These are phyloP conservation scores for Syzygium grande DNA, from an alignment of 345 rosid species.

Conservation along the genomic window DNA sequence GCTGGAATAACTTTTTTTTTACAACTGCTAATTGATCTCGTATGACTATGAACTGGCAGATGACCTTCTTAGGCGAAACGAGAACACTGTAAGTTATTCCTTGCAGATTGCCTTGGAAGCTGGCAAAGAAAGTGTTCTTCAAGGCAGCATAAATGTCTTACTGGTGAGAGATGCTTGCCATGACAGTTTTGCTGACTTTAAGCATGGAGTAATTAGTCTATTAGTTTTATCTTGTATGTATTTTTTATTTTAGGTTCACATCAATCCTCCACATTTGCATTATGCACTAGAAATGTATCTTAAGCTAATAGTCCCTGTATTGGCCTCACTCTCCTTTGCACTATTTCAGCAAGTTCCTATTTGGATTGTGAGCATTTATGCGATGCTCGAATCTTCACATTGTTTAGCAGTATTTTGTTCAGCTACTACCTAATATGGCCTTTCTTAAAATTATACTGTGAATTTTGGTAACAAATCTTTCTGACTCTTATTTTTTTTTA, in stretches of 20 bases:
- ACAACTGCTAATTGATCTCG: neutral
- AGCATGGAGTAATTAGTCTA: neutral
- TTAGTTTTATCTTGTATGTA: neutral
- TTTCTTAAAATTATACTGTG: neutral
- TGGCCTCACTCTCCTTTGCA: neutral
- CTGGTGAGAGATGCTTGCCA: slow-evolving; percentile 34
- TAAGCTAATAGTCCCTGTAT: neutral
- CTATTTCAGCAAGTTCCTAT: neutral
- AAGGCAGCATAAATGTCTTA: slow-evolving; percentile 79
- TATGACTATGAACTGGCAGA: slow-evolving; percentile 33
- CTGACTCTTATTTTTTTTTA: neutral
- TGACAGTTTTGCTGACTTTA: neutral
- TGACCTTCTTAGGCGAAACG: slow-evolving; percentile 53
- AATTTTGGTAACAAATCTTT: neutral
- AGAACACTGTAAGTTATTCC: slow-evolving; percentile 42
- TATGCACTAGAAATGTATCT: neutral
- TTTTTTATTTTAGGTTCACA: neutral
- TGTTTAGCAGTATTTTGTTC: neutral
- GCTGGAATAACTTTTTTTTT: neutral
- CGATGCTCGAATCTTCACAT: neutral
- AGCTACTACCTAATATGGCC: neutral
- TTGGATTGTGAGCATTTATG: neutral
- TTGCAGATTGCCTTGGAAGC: slow-evolving; percentile 64
- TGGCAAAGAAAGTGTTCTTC: slow-evolving; percentile 68
- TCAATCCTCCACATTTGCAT: neutral